Conservation (phyloP, 371 early-diverging fungal species). For the Catenaria anguillulae region DNA sequence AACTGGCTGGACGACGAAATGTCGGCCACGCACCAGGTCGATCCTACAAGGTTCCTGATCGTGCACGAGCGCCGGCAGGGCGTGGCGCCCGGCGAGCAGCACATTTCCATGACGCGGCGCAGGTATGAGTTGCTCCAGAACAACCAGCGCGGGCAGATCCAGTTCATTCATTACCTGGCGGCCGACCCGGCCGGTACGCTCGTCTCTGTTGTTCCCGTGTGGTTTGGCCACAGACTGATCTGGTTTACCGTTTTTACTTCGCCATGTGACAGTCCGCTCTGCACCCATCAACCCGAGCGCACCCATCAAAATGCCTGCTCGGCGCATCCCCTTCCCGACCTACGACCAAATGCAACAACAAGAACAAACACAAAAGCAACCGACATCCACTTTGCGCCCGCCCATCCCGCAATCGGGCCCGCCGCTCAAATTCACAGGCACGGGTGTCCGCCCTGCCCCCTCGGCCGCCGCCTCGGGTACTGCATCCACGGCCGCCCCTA, state of each 20-base stretch:
- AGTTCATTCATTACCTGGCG: conserved; percentile 8
- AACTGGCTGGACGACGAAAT: conserved; percentile 3
- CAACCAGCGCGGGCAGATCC: conserved; percentile 3
- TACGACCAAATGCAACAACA: not conserved
- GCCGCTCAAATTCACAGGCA: not conserved
- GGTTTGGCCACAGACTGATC: too few relatives aligned
- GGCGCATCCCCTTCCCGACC: not conserved
- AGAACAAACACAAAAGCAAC: not conserved
- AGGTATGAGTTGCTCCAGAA: conserved; percentile 5
- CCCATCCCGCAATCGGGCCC: not conserved
- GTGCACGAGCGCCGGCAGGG: conserved; percentile 4
- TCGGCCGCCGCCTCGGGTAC: too few relatives aligned
- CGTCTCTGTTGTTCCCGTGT: not conserved
- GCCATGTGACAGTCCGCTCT: too few relatives aligned
- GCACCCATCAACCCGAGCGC: not conserved
- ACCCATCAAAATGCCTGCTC: not conserved
- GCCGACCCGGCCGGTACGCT: conserved; percentile 4
- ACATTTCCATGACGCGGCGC: conserved; percentile 7
- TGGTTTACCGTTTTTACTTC: too few relatives aligned
- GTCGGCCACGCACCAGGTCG: not conserved
- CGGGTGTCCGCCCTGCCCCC: not conserved
- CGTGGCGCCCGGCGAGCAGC: conserved; percentile 1
- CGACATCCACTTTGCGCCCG: not conserved
- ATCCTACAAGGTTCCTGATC: not conserved
- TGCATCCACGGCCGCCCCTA: too few relatives aligned